Evolutionary conservation across 2,329 filamentous ascomycete species (phyloP).

Genomic region (Didymellaceae sp.): DNA sequence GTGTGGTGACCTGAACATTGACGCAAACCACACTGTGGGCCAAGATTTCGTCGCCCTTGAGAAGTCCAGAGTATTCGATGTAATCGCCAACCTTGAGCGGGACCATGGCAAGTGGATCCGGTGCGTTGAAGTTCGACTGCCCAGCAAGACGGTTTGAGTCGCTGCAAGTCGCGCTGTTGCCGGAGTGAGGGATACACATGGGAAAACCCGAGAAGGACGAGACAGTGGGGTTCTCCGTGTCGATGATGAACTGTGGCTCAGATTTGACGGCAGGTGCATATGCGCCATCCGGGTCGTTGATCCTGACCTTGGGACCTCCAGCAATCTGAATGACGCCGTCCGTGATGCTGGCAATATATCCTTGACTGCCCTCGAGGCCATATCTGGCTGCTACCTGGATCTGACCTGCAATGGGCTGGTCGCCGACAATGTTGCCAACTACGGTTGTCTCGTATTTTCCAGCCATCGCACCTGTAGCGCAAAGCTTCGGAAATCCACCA

Average conservation of each 20-base stretch:
- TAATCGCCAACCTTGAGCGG: slow-evolving; percentile 52
- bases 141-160: slow-evolving; percentile 45
- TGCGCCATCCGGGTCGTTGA: slow-evolving; percentile 57
- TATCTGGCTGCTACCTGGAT: slow-evolving; percentile 47
- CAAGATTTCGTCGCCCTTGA: slow-evolving; percentile 41
- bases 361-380: slow-evolving; percentile 45
- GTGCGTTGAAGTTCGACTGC: slow-evolving; percentile 37
- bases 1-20: slow-evolving; percentile 51
- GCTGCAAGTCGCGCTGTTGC: slow-evolving; percentile 47
- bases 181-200: slow-evolving; percentile 59
- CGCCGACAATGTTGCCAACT: slow-evolving; percentile 49
- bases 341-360: slow-evolving; percentile 47
- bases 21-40: slow-evolving; percentile 47
- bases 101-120: slow-evolving; percentile 50
- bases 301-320: slow-evolving; percentile 47
- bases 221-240: slow-evolving; percentile 58
- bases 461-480: slow-evolving; percentile 25
- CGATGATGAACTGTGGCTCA: slow-evolving; percentile 54
- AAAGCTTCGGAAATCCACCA: slow-evolving; percentile 50
- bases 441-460: slow-evolving; percentile 39
- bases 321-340: slow-evolving; percentile 48
- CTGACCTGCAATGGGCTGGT: slow-evolving; percentile 48
- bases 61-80: slow-evolving; percentile 50
- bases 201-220: slow-evolving; percentile 59
- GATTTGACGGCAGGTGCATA: slow-evolving; percentile 40